Evolutionary conservation across 1,284 basidiomycete species (phyloP).

Genomic region (Boletus nobilissimus): DNA sequence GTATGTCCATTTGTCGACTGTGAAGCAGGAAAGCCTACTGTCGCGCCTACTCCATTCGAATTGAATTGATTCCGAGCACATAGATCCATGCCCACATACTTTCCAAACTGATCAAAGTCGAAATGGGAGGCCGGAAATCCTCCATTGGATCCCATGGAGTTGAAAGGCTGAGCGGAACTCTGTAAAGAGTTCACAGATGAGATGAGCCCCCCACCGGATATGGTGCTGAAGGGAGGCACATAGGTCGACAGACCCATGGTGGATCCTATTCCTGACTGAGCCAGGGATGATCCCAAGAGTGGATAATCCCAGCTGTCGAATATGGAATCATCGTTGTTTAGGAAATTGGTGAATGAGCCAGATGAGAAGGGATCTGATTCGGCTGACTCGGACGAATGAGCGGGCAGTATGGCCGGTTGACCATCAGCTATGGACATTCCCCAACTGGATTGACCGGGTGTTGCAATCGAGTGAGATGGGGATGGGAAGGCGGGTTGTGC

Average conservation of each 20-base stretch:
- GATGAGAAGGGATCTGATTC: neutral
- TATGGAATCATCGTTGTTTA: neutral
- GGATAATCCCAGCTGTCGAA: neutral
- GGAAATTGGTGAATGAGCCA: neutral
- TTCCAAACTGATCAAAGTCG: too few species aligned
- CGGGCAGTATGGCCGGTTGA: neutral
- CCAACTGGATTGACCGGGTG: neutral
- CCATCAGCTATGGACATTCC: neutral
- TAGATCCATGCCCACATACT: too few species aligned
- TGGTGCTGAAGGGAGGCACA: too few species aligned
- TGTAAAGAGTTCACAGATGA: too few species aligned
- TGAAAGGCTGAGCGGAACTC: too few species aligned
- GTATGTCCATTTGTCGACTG: neutral
- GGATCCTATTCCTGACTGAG: neutral
- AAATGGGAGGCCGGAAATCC: too few species aligned
- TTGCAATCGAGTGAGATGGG: neutral
- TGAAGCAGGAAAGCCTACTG: neutral
- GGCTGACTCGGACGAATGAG: neutral
- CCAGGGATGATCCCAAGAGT: neutral
- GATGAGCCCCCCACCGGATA: too few species aligned
- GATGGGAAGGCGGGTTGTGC: neutral
- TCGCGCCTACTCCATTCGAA: too few species aligned
- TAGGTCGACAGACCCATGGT: too few species aligned
- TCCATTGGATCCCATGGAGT: too few species aligned
- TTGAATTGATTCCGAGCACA: too few species aligned